A percentile compares a stretch with the other conserved stretches of the same genome.
Evolutionary conservation across 306 rosid species (phyloP).

Genomic region (Vigna radiata): DNA sequence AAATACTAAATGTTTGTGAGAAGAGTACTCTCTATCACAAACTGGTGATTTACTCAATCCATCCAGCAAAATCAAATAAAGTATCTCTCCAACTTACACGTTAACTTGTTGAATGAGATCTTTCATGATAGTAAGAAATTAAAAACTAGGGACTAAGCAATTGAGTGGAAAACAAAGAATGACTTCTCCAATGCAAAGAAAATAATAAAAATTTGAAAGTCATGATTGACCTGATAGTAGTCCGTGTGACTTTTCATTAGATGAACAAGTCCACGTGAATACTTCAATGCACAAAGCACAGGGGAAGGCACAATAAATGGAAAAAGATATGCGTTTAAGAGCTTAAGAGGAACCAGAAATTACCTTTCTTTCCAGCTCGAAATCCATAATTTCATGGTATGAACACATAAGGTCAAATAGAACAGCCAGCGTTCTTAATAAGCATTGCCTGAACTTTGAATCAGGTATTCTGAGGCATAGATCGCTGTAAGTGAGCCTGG

Average conservation of each 20-base stretch:
- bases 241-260: background rate
- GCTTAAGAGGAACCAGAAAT: slow-evolving; percentile 37
- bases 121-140: slow-evolving; percentile 37
- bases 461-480: slow-evolving; percentile 93
- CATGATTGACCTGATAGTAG: slow-evolving; percentile 27
- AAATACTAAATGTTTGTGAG: slow-evolving; percentile 29
- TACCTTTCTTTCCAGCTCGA: slow-evolving; percentile 83
- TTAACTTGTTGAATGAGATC: background rate
- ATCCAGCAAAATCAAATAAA: slow-evolving; percentile 42
- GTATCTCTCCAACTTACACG: slow-evolving; percentile 25
- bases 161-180: slow-evolving; percentile 20
- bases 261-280: slow-evolving; percentile 18
- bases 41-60: slow-evolving; percentile 36
- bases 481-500: slow-evolving; percentile 98
- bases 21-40: slow-evolving; percentile 15
- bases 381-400: slow-evolving; percentile 88
- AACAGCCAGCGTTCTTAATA: slow-evolving; percentile 77
- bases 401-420: slow-evolving; percentile 88
- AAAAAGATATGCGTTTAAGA: background rate
- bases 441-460: slow-evolving; percentile 87
- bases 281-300: slow-evolving; percentile 32
- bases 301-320: slow-evolving; percentile 8
- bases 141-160: slow-evolving; percentile 18
- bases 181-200: slow-evolving; percentile 17
- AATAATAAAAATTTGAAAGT: slow-evolving; percentile 5